A percentile compares a stretch with the other conserved stretches of the same genome.
These are phyloP conservation scores for Trichoderma breve DNA, from an alignment of 2,329 filamentous ascomycete species.

Conservation along the genomic window DNA sequence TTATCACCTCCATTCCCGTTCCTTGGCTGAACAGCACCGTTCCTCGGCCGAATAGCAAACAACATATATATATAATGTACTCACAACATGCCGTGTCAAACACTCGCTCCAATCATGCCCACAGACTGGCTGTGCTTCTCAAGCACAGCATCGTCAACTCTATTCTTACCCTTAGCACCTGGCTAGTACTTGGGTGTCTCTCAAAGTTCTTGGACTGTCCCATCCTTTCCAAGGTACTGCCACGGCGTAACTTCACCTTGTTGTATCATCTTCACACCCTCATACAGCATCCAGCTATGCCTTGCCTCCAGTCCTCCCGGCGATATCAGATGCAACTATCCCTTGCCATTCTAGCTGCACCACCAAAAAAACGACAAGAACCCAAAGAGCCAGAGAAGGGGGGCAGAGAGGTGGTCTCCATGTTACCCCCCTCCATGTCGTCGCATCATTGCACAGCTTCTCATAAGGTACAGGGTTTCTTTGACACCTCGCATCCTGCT, in stretches of 20 bases:
- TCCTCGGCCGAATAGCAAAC: background rate
- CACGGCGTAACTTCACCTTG: background rate
- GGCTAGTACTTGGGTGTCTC: background rate
- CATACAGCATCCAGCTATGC: background rate
- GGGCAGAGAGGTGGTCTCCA: background rate
- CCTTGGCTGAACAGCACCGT: background rate
- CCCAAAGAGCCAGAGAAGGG: background rate
- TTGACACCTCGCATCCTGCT: slow-evolving; percentile 9
- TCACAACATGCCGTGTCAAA: background rate
- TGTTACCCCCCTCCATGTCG: background rate
- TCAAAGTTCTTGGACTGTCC: background rate
- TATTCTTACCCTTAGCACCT: background rate
- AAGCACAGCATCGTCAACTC: slow-evolving; percentile 4
- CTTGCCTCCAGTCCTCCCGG: background rate
- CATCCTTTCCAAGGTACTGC: background rate
- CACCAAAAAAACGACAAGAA: background rate
- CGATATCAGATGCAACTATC: slow-evolving; percentile 18
- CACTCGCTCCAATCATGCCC: background rate
- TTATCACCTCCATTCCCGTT: background rate
- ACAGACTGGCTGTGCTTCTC: background rate
- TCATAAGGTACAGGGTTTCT: slow-evolving; percentile 10
- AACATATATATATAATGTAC: background rate
- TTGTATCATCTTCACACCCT: slow-evolving; percentile 3
- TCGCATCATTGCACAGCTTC: background rate
- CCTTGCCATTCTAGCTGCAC: background rate